Base-by-base conservation (phyloP, 164 flowering plant species). In the Euptelea pleiosperma region DNA sequence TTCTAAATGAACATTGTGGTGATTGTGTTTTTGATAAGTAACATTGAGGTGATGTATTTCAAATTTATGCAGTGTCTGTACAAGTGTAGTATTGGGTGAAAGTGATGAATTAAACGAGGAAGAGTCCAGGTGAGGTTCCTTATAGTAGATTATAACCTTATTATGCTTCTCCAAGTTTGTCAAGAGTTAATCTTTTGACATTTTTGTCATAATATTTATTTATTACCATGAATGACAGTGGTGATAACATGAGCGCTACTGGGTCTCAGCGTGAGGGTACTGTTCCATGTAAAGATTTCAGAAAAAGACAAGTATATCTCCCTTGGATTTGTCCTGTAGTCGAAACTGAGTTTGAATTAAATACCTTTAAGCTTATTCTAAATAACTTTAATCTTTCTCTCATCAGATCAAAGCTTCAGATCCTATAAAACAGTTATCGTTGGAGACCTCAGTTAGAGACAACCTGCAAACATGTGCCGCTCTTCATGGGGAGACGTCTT, bases 381-480 rank as follows among this genome's bases (percentile, higher is more conserved):
- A 45, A 49, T 56, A 16, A 24, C 25, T 55, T n/a, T n/a, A n/a
- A n/a, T 26, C 45, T 15, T 40, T 30, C 40, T 19, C 3, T 53
- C 2, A 31, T 37, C 70, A 94, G 99, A 82, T 94, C 39, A 84
- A 85, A 66, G 64, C 79, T 47, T 82, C 91, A 12, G 97, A 94
- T 62, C 95, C 91, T 51, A 77, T 91, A 65, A 80, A 80, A 62
- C 82, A 77, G 47, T 48, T 81, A 66, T 82, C 97, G 18, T 43
- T 94, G 57, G 95, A 86, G 67, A 75, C 71, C n/a, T 76, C 82
- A 14, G 78, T 90, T 60, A 74, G 84, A 53, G 89, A 88, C 22
- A 90, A 90, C 67, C 96, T 93, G 73, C 90, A 83, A 72, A 81
- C 80, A 1, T 93, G 97, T 75, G 84, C 94, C 52, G 60, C 79